Evolutionary conservation across 495 filamentous ascomycete genomes (phyloP), one percentile per base, ranked within the genome.

Genomic region (Daldinia decipiens): DNA sequence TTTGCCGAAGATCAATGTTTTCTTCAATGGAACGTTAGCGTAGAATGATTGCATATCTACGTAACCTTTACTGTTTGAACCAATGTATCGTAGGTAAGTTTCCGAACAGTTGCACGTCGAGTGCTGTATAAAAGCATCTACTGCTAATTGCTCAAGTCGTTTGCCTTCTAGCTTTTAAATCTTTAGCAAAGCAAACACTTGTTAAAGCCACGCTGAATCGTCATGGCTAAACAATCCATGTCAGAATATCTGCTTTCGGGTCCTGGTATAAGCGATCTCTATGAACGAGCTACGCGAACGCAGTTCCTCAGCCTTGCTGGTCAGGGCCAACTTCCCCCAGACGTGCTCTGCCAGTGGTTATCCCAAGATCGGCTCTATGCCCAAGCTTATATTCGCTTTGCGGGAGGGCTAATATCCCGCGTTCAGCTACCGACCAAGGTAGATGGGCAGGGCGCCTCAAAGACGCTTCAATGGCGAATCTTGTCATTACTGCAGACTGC

Each of bases 331-430:
- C 82, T 93, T 34, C 77, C 85, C 21, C 85, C 86, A 50, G 69
- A 79, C 1, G 75, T 80, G 0, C 84, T 93, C 12, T 84, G 86
- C 38, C 82, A 86, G 77, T 94, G 91, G 91, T 86, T 94, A 43
- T 85, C 89, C 24, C 90, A 93, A 79, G 92, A 94, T 80, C 81
- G 89, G 8, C 84, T 93, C 58, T 93, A 93, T 79, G 87, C 90
- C 21, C 90, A 92, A 67, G 86, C 87, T 55, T 92, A 91, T 76
- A 82, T 92, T 75, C 82, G 88, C 39, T 92, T 91, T 73, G 87
- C 89, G 34, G 90, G 89, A 17, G 79, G 81, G n/a, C 74, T 93
- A 17, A 86, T 94, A 34, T 79, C 87, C 2, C 88, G 89, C 55
- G 81, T 91, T 56, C 82, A 85, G 15, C 80, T 92, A 0, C 88